These are phyloP conservation scores for Aspergillus flavus DNA, from an alignment of 2,329 filamentous ascomycete species.

Conservation along the genomic window DNA sequence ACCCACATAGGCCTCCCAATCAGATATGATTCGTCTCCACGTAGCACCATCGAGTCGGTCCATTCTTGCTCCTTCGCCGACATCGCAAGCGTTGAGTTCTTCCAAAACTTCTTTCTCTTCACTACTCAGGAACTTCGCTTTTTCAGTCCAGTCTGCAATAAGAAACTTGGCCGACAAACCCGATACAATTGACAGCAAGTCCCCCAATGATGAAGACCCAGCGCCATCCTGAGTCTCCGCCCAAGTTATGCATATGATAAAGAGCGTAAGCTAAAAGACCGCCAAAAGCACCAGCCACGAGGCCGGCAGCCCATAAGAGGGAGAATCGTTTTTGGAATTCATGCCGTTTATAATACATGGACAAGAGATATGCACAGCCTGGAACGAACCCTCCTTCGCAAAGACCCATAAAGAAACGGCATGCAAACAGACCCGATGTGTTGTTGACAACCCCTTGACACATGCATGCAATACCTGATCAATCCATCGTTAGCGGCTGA, in stretches of 20 bases:
- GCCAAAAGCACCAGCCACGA: conserved; percentile 3
- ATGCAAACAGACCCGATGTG: conserved; percentile 32
- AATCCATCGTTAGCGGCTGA: neutral
- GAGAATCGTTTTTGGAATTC: conserved; percentile 43
- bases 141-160: conserved; percentile 37
- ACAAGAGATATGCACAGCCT: conserved; percentile 27
- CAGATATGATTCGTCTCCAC: conserved; percentile 31
- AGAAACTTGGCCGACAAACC: conserved; percentile 28
- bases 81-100: conserved; percentile 26
- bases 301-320: conserved; percentile 35
- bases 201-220: conserved; percentile 44
- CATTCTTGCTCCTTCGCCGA: conserved; percentile 29
- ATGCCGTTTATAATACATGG: conserved; percentile 39
- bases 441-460: conserved; percentile 35
- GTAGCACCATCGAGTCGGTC: conserved; percentile 32
- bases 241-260: conserved; percentile 17
- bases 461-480: conserved; percentile 26
- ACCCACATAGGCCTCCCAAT: conserved; percentile 38
- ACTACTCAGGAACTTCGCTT: conserved; percentile 33
- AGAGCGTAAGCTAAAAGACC: conserved; percentile 27
- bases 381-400: too few relatives aligned
- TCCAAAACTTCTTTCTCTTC: conserved; percentile 31
- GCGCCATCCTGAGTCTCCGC: conserved; percentile 24
- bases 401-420: conserved; percentile 34
- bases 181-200: conserved; percentile 32